phyloP scores from a whole-genome alignment of 2,329 filamentous ascomycete species.

The Nothomitra cinnamomea region DNA sequence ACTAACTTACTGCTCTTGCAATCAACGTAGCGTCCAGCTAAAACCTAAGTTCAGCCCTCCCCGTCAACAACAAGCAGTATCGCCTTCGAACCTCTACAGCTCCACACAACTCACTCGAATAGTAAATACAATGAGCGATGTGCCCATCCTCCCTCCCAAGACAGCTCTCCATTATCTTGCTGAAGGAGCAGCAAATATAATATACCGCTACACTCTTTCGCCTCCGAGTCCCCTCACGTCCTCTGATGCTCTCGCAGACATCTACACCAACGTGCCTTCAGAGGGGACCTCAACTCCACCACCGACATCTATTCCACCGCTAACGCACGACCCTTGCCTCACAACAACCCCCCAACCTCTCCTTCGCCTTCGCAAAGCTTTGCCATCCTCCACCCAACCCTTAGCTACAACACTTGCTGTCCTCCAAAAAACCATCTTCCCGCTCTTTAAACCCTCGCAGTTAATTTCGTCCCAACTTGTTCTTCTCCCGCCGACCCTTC shows the following conservation, averaged over 20 bases:
- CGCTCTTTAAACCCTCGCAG: conserved; percentile 36
- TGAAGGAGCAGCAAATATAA: conserved; percentile 63
- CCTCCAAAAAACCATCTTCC: conserved; percentile 25
- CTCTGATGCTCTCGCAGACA: background rate
- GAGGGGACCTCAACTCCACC: conserved; percentile 10
- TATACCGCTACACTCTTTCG: conserved; percentile 42
- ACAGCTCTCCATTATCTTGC: conserved; percentile 27
- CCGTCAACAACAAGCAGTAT: background rate
- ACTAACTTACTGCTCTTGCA: too few relatives aligned
- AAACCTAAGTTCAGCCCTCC: too few relatives aligned
- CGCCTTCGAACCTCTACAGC: too few relatives aligned
- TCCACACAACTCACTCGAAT: too few relatives aligned
- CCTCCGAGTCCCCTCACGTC: conserved; percentile 12
- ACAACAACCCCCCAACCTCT: background rate
- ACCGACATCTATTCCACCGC: conserved; percentile 8
- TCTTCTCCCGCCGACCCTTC: conserved; percentile 24
- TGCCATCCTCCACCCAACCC: conserved; percentile 10
- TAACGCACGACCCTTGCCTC: conserved; percentile 7
- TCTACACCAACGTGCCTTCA: background rate
- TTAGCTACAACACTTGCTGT: background rate
- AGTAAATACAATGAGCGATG: background rate
- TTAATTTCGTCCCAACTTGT: conserved; percentile 41
- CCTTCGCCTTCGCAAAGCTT: conserved; percentile 10
- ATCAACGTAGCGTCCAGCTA: too few relatives aligned
- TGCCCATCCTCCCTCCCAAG: background rate